phyloP scores from a whole-genome alignment of 805 yeast genomes.

The Cyberlindnera amylophila region DNA sequence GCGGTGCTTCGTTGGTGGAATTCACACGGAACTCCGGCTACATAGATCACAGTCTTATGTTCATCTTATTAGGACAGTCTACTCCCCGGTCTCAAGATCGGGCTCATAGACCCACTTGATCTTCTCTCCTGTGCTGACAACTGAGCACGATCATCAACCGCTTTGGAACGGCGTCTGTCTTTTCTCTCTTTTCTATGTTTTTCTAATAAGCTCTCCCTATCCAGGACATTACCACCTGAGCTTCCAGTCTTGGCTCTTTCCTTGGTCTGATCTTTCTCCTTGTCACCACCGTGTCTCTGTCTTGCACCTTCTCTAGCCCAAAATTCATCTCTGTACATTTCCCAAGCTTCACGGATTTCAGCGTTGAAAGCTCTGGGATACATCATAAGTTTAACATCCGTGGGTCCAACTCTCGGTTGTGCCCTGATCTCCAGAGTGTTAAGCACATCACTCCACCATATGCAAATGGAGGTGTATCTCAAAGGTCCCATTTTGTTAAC shows the following conservation, averaged over 20 bases:
- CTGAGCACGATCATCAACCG: slow-evolving; percentile 10
- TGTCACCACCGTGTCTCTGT: slow-evolving; percentile 35
- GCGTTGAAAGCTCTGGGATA: slow-evolving; percentile 80
- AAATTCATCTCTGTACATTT: slow-evolving; percentile 84
- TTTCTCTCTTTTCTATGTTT: slow-evolving; percentile 38
- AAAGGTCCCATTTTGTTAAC: slow-evolving; percentile 17
- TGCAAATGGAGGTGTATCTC: background rate
- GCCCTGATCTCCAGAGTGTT: slow-evolving; percentile 32
- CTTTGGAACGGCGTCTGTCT: slow-evolving; percentile 34
- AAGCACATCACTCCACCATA: slow-evolving; percentile 14
- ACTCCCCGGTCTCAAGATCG: background rate
- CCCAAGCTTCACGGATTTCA: slow-evolving; percentile 92
- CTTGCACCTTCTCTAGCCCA: slow-evolving; percentile 84
- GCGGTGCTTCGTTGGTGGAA: no score
- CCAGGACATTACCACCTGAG: slow-evolving; percentile 12
- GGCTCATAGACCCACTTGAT: background rate
- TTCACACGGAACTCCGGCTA: no score
- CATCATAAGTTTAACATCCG: slow-evolving; percentile 75
- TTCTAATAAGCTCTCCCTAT: slow-evolving; percentile 31
- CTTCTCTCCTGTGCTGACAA: background rate
- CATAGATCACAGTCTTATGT: no score
- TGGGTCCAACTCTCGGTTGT: slow-evolving; percentile 67
- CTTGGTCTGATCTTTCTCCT: slow-evolving; percentile 8
- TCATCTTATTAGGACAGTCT: no score
- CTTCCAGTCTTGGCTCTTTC: slow-evolving; percentile 11